Percentiles rank a stretch among this genome's conserved stretches.
These are phyloP conservation scores for Paecilomyces niveus DNA, from an alignment of 2,329 filamentous ascomycete genomes.

Conservation along the genomic window DNA sequence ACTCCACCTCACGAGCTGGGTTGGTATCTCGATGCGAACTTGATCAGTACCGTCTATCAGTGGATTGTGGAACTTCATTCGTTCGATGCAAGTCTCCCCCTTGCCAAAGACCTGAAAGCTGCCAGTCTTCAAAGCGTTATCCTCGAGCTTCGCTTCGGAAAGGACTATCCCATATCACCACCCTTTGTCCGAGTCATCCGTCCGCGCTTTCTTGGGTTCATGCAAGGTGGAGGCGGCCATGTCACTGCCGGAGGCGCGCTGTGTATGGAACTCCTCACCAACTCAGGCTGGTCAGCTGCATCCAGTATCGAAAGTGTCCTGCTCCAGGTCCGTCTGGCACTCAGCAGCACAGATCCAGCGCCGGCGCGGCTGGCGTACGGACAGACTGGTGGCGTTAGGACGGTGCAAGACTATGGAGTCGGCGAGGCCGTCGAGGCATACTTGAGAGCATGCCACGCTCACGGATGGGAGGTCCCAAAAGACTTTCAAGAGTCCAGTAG, in stretches of 20 bases:
- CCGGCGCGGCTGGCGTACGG: constrained; percentile 60
- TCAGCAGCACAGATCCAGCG: constrained; percentile 59
- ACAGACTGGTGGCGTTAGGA: constrained; percentile 1
- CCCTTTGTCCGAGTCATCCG: constrained; percentile 79
- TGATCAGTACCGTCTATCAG: constrained; percentile 71
- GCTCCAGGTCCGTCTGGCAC: constrained; percentile 70
- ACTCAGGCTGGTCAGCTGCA: constrained; percentile 70
- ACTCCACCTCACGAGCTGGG: constrained; percentile 62
- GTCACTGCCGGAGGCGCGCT: constrained; percentile 79
- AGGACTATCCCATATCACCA: constrained; percentile 67
- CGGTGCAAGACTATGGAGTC: constrained; percentile 53
- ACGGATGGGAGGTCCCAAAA: constrained; percentile 66
- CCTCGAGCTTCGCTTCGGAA: constrained; percentile 73
- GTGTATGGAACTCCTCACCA: constrained; percentile 78
- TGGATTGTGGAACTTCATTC: constrained; percentile 89
- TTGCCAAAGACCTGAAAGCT: constrained; percentile 67
- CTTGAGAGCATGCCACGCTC: constrained; percentile 56
- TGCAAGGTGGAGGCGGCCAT: constrained; percentile 71
- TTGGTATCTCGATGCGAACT: constrained; percentile 68
- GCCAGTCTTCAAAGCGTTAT: constrained; percentile 60
- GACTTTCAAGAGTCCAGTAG: constrained; percentile 45
- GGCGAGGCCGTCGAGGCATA: constrained; percentile 69
- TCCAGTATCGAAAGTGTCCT: constrained; percentile 71
- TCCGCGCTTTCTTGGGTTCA: constrained; percentile 69
- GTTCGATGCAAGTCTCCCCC: constrained; percentile 61